Conservation (phyloP, 1,139 yeast species). For the Magnusiomyces magnusii region DNA sequence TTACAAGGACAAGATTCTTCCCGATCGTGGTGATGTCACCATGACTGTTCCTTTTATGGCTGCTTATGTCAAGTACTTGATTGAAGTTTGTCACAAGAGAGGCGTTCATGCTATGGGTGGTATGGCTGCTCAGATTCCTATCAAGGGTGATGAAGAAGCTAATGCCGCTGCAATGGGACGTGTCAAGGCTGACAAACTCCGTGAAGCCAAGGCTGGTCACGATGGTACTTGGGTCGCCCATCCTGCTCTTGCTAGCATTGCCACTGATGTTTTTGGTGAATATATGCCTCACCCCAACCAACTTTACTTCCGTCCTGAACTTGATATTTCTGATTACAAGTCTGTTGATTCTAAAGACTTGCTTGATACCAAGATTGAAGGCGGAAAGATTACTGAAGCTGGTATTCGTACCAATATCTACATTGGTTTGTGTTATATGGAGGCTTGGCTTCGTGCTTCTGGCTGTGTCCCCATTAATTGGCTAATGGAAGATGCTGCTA, state of each 20-base stretch:
- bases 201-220: slow-evolving; percentile 67
- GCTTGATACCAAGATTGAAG: slow-evolving; percentile 57
- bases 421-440: slow-evolving; percentile 67
- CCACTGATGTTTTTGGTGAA: slow-evolving; percentile 63
- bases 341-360: slow-evolving; percentile 55
- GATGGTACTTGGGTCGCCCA: slow-evolving; percentile 80
- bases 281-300: slow-evolving; percentile 77
- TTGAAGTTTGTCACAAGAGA: slow-evolving; percentile 62
- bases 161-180: slow-evolving; percentile 59
- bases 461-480: slow-evolving; percentile 78
- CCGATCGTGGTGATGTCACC: slow-evolving; percentile 65
- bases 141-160: slow-evolving; percentile 55
- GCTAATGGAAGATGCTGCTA: slow-evolving; percentile 80
- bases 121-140: slow-evolving; percentile 77
- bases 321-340: slow-evolving; percentile 25
- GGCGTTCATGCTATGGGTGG: slow-evolving; percentile 77
- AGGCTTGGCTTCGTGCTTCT: slow-evolving; percentile 70
- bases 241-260: slow-evolving; percentile 67
- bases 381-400: slow-evolving; percentile 56
- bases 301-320: slow-evolving; percentile 50
- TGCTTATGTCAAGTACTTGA: slow-evolving; percentile 56
- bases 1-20: slow-evolving; percentile 53
- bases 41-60: slow-evolving; percentile 71
- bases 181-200: slow-evolving; percentile 58
- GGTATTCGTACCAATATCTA: slow-evolving; percentile 63